Evolutionary conservation across 805 yeast species (phyloP), one percentile per base, ranked within the genome.

Genomic region (Teunomyces kruisii): DNA sequence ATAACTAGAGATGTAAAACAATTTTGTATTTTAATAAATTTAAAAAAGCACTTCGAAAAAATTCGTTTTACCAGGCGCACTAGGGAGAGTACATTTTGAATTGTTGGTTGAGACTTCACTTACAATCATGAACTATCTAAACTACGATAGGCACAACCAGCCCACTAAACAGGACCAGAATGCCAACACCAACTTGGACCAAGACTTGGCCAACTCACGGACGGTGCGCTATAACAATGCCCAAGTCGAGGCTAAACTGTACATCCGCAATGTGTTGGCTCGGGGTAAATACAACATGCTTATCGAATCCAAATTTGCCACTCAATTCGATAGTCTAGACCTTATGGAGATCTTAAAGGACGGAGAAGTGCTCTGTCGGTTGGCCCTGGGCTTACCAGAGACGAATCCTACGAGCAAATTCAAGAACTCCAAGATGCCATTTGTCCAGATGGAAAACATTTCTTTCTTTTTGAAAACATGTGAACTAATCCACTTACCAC

Each of bases 381-480:
- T 70, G 27, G 75, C 75, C 1, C 50, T 56, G 31, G 51, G 58
- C 12, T 43, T 68, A 9, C 48, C 46, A 6, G 24, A 26, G 1
- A 12, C 33, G 9, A 53, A 53, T 32, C 60, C 64, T 26, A 54
- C 67, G 2, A 59, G 71, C 3, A 78, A 74, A 49, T 82, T 63
- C 59, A 87, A 84, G 58, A 72, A 72, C 40, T 79, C 88, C 9
- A 70, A 72, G 42, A 81, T 87, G 84, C 92, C 95, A 2, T 88
- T 88, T 45, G 62, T 67, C 13, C 80, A 83, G 64, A 88, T 88
- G 96, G 96, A 88, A 57, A 88, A 88, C 56, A 87, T 88, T 28
- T 80, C 88, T 40, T 79, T 79, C 51, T 88, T 88, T 56, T 66
- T 88, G 31, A 65, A 72, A 5, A 80, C 83, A 44, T 81, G 89